Base-by-base conservation (phyloP, 2,329 filamentous ascomycete genomes). In the Cladosporium sp. region DNA sequence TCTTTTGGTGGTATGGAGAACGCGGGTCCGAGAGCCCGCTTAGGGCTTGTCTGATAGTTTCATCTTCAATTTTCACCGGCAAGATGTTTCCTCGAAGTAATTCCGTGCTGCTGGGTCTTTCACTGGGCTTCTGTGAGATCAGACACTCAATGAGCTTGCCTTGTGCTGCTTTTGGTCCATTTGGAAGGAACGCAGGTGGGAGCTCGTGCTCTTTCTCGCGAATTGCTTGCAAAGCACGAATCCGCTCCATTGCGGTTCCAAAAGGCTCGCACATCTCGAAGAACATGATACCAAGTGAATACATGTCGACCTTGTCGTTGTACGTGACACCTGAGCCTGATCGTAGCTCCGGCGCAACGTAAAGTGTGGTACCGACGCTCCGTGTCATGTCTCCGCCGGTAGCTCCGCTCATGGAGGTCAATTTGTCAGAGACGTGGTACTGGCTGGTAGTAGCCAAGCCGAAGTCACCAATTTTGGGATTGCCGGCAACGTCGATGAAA, bases 231-330 rank as follows among this genome's bases (percentile, higher is more conserved):
- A 97, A 79, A 3, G 92, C 80, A 40, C 81, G 76, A 61, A 83
- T 82, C 40, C 85, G 78, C 68, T 88, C 86, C 82, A 87, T 87
- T 2, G 76, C 79, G 0, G 85, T 88, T 17, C 77, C 76, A 45
- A 88, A 74, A 3, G 81, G 76, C 64, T 84, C 80, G 69, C 89
- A 95, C 94, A 99, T 99, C 74, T 99, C 94, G 66, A 97, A 97
- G 76, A 99, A 96, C 59, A 99, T 97, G 63, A 99, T 89, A 0
- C 94, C 94, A 42, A 99, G 80, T 0, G 93, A 97, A 71, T 94
- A 99, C 93, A 99, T 97, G 82, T 99, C 94, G 1, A 97, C 92
- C 73, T 97, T 97, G 59, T 90, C 87, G 60, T 90, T 95, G 72
- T 97, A 97, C 61, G 87, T 87, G 3, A 88, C 88, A 34, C 83